Conservation (phyloP, 2,329 filamentous ascomycete species). For the Colletotrichum truncatum region DNA sequence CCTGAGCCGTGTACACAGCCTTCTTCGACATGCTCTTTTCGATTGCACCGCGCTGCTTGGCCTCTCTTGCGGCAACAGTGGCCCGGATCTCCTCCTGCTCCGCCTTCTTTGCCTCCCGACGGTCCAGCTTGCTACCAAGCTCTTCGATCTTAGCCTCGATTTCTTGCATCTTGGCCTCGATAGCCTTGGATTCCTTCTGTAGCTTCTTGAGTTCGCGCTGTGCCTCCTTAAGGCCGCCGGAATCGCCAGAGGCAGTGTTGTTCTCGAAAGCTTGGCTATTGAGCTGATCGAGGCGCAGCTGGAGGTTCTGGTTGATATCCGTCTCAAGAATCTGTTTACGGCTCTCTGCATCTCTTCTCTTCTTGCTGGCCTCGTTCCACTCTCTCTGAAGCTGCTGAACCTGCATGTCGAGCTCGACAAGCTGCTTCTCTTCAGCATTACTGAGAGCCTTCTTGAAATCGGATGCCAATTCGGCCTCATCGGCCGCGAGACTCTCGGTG, state of each 20-base stretch:
- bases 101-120: constrained; percentile 63
- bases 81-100: constrained; percentile 78
- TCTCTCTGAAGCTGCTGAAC: constrained; percentile 81
- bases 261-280: constrained; percentile 79
- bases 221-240: constrained; percentile 77
- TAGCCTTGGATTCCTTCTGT: constrained; percentile 70
- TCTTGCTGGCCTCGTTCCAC: constrained; percentile 77
- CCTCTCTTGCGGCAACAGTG: constrained; percentile 79
- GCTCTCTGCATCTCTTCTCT: constrained; percentile 80
- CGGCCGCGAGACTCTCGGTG: constrained; percentile 77
- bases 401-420: constrained; percentile 74
- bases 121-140: constrained; percentile 58
- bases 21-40: constrained; percentile 93
- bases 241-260: constrained; percentile 52
- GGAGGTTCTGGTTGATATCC: constrained; percentile 88
- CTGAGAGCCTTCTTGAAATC: constrained; percentile 94
- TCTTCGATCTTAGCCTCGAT: constrained; percentile 77
- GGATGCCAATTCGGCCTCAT: constrained; percentile 82
- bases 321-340: constrained; percentile 86
- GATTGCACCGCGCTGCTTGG: constrained; percentile 87
- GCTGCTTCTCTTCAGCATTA: constrained; percentile 80
- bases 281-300: constrained; percentile 87
- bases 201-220: constrained; percentile 84
- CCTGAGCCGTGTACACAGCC: constrained; percentile 78
- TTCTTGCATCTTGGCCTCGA: constrained; percentile 76